These are phyloP conservation scores for Colletotrichum sp. DNA, from an alignment of 2,329 filamentous ascomycete species.

Conservation along the genomic window DNA sequence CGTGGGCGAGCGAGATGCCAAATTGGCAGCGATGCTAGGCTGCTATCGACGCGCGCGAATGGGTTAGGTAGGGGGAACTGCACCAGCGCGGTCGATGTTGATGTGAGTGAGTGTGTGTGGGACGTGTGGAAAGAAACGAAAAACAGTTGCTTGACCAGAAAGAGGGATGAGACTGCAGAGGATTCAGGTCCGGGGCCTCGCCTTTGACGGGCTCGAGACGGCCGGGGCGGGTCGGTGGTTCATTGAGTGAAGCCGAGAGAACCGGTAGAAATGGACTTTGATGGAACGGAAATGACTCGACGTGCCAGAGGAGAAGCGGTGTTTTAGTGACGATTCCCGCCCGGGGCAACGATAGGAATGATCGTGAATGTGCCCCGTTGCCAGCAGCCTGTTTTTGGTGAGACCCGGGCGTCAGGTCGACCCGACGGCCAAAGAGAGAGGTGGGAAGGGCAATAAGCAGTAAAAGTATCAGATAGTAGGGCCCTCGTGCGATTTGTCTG, in stretches of 20 bases:
- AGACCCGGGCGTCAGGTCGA: background rate
- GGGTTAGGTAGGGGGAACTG: background rate
- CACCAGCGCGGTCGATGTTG: background rate
- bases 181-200: background rate
- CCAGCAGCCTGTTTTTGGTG: background rate
- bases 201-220: background rate
- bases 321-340: background rate
- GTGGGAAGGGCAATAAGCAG: background rate
- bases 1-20: background rate
- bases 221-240: background rate
- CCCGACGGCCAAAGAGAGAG: background rate
- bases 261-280: constrained; percentile 12
- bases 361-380: background rate
- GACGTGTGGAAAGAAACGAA: background rate
- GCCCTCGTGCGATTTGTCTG: background rate
- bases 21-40: background rate
- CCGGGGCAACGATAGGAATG: background rate
- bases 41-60: background rate
- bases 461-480: background rate
- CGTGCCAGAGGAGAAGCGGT: background rate
- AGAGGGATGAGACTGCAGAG: background rate
- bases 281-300: constrained; percentile 18
- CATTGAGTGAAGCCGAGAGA: background rate
- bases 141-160: background rate
- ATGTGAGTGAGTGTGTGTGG: background rate